Evolutionary conservation across 2,329 filamentous ascomycete genomes (phyloP).

Genomic region (Zasmidium citrigriseum): DNA sequence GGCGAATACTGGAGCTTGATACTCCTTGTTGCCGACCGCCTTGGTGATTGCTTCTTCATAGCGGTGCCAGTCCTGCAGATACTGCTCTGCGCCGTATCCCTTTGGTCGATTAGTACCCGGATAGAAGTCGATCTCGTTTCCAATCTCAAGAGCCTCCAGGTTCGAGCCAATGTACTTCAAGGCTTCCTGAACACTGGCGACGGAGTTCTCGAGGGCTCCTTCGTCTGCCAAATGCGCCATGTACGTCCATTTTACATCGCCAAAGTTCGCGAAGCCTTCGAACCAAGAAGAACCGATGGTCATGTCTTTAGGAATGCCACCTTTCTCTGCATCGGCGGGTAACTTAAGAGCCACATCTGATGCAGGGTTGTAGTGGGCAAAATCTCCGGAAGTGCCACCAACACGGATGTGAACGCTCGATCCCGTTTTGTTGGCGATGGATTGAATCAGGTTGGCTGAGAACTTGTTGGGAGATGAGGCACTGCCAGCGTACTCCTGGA

Average conservation of each 20-base stretch:
- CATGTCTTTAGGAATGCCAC: constrained; percentile 9
- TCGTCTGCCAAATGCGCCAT: constrained; percentile 14
- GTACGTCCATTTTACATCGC: constrained; percentile 12
- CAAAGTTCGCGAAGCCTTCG: constrained; percentile 11
- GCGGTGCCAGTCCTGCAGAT: constrained; percentile 11
- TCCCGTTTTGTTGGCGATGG: constrained; percentile 7
- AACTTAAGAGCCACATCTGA: constrained; percentile 3
- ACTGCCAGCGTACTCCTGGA: constrained; percentile 15
- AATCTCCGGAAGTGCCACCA: constrained; percentile 14
- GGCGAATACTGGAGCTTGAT: constrained; percentile 13
- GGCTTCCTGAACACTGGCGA: constrained; percentile 8
- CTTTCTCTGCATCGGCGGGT: constrained; percentile 1
- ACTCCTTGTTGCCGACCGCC: constrained; percentile 5
- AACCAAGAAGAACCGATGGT: constrained; percentile 12
- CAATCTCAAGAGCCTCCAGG: constrained; percentile 14
- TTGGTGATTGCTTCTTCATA: constrained; percentile 2
- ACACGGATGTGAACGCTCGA: constrained; percentile 13
- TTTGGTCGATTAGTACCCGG: constrained; percentile 4
- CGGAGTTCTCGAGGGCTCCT: constrained; percentile 5
- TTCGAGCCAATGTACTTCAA: constrained; percentile 12
- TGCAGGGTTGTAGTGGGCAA: constrained; percentile 8
- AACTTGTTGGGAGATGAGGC: constrained; percentile 11
- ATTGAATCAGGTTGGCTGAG: constrained; percentile 12
- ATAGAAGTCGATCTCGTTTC: constrained; percentile 15
- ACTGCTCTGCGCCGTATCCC: constrained; percentile 1